Conservation (phyloP, 108 stramenopile species). For the Skeletonema potamos region DNA sequence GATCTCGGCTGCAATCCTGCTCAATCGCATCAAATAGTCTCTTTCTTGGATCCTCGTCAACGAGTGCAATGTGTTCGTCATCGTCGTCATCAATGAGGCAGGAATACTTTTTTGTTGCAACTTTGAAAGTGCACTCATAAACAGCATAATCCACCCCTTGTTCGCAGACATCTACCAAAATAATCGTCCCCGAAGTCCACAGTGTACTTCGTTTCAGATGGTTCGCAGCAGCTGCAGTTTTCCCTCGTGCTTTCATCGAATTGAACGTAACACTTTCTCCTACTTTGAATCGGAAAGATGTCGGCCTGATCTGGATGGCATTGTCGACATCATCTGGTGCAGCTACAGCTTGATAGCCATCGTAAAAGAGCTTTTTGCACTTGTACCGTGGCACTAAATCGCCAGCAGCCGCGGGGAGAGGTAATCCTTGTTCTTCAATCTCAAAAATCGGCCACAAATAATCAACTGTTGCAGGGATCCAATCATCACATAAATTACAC, state of each 20-base stretch:
- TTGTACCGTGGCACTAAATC: not conserved
- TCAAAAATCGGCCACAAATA: not conserved
- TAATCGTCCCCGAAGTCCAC: not conserved
- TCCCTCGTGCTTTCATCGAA: not conserved
- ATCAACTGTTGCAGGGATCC: not conserved
- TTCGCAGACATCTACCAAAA: not conserved
- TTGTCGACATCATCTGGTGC: not conserved
- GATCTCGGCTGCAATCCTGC: slow-evolving; percentile 6
- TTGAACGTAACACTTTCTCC: not conserved
- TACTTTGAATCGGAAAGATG: not conserved
- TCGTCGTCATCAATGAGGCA: slow-evolving; percentile 1
- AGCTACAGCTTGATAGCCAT: not conserved
- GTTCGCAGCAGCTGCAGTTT: not conserved
- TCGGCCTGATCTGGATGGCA: not conserved
- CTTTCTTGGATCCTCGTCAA: slow-evolving; percentile 3
- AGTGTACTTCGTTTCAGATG: not conserved
- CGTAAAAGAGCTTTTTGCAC: not conserved
- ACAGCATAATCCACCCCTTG: not conserved
- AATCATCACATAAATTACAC: not conserved
- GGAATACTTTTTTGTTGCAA: not conserved
- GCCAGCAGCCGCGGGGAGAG: not conserved
- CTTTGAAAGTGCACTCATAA: slow-evolving; percentile 3
- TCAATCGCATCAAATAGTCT: slow-evolving; percentile 15
- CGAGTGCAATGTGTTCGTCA: slow-evolving; percentile 1
- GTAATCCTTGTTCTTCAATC: not conserved